Evolutionary conservation across 805 yeast genomes (phyloP), one percentile per base, ranked within the genome.

Genomic region (Tetrapisispora phaffii): DNA sequence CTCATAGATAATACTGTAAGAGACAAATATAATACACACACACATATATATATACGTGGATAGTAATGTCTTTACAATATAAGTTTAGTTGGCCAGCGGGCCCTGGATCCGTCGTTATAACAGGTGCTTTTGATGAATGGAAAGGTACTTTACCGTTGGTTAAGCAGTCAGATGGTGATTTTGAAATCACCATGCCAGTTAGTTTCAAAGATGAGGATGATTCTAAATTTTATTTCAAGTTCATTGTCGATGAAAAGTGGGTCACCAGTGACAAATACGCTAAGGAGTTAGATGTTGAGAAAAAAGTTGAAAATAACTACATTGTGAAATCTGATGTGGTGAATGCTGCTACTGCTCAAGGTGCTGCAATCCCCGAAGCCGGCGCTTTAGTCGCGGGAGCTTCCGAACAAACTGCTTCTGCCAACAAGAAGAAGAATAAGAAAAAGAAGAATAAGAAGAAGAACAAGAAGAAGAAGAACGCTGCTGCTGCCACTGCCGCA

Each of bases 91-190:
- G 75, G 74, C 73, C 76, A 44, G 56, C 65, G 9, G 84, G 86
- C 47, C 77, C 76, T 13, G 47, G 59, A 24, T 72, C 72, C 32
- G 89, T 82, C 47, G 69, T 76, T 52, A 75, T 82, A 42, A 82
- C 88, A 19, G 89, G 89, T 49, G 72, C 79, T 44, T 80, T 81
- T 56, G 86, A 80, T 57, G 68, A 77, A 55, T 82, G 89, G 89
- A 56, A 73, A 39, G 76, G 80, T 48, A 60, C 78, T 1, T 63
- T 78, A 44, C 80, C 78, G 17, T 65, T 82, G 48, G 84, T 79
- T 38, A 76, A 80, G 56, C 74, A 74, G 47, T 63, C 74, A 8
- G 76, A 73, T 54, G 85, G 82, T 20, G 72, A 77, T n/a, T 80
- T 80, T 55, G 73, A 73, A 44, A 63, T 80, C 44, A 70, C 79